A percentile compares a stretch with the other conserved stretches of the same genome.
Conservation (phyloP, 2,329 filamentous ascomycete genomes). For the Knufia fluminis region DNA sequence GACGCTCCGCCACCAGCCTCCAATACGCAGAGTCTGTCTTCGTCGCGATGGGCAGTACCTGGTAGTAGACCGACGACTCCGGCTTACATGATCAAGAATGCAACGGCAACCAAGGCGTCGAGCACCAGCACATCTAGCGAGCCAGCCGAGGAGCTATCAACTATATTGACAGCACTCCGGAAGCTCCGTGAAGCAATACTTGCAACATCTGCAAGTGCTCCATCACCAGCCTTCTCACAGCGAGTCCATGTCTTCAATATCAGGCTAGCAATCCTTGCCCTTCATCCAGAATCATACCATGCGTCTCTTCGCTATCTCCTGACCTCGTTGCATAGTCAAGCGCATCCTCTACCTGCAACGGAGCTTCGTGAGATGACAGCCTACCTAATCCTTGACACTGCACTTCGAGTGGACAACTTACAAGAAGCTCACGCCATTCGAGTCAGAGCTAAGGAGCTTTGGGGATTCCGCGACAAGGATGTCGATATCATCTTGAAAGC, state of each 20-base stretch:
- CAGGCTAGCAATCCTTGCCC: slow-evolving; percentile 68
- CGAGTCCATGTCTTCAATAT: slow-evolving; percentile 88
- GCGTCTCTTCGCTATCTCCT: slow-evolving; percentile 76
- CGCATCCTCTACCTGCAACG: slow-evolving; percentile 57
- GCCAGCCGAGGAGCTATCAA: slow-evolving; percentile 56
- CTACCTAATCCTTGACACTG: slow-evolving; percentile 78
- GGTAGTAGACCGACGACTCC: slow-evolving; percentile 15
- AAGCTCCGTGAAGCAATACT: slow-evolving; percentile 88
- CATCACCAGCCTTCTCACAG: slow-evolving; percentile 67
- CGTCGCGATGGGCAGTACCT: slow-evolving; percentile 6
- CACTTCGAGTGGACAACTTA: slow-evolving; percentile 70
- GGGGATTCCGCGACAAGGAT: slow-evolving; percentile 55
- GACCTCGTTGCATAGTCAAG: slow-evolving; percentile 54
- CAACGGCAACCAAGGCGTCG: slow-evolving; percentile 9
- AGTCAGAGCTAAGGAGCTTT: slow-evolving; percentile 37
- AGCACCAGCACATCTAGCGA: slow-evolving; percentile 10
- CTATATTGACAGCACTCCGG: slow-evolving; percentile 72
- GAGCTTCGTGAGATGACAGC: slow-evolving; percentile 71
- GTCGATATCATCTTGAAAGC: slow-evolving; percentile 61
- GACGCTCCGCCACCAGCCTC: slow-evolving; percentile 31
- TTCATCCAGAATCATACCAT: slow-evolving; percentile 80
- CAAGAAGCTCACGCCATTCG: slow-evolving; percentile 62
- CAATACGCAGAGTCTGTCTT: slow-evolving; percentile 24
- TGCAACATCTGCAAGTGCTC: slow-evolving; percentile 56
- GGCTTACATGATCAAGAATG: slow-evolving; percentile 14